These are phyloP conservation scores for Fusarium equiseti DNA, from an alignment of 2,329 filamentous ascomycete species.

Conservation along the genomic window DNA sequence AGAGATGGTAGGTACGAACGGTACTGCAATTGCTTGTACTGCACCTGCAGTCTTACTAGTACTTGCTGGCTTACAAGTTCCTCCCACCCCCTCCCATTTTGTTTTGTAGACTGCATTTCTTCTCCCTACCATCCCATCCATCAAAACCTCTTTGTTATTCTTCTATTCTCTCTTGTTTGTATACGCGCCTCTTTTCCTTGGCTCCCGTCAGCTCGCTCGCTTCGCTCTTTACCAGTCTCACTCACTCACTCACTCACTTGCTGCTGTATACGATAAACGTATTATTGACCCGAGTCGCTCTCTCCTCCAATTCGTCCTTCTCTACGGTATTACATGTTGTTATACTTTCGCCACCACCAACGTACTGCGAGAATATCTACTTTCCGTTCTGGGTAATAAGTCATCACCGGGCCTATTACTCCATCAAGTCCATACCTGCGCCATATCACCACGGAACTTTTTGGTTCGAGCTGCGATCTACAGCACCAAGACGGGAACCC, in stretches of 20 bases:
- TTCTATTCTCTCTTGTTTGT: slow-evolving; percentile 15
- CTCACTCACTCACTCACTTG: slow-evolving; percentile 1
- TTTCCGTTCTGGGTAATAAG: slow-evolving; percentile 40
- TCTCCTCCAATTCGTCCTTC: background rate
- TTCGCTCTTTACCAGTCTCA: slow-evolving; percentile 4
- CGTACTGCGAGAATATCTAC: slow-evolving; percentile 14
- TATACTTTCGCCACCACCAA: slow-evolving; percentile 19
- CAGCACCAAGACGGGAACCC: slow-evolving; percentile 30
- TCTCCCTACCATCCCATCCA: slow-evolving; percentile 1
- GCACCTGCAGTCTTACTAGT: slow-evolving; percentile 24
- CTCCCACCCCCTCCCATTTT: slow-evolving; percentile 36
- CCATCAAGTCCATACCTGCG: slow-evolving; percentile 22
- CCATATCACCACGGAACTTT: slow-evolving; percentile 33
- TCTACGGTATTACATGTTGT: background rate
- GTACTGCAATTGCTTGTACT: slow-evolving; percentile 15
- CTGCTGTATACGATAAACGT: slow-evolving; percentile 12
- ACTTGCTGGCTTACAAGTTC: slow-evolving; percentile 38
- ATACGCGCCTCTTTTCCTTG: slow-evolving; percentile 25
- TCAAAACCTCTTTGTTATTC: slow-evolving; percentile 21
- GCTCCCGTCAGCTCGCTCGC: slow-evolving; percentile 23
- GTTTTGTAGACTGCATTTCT: slow-evolving; percentile 11
- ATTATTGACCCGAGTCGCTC: slow-evolving; percentile 30
- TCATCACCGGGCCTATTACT: slow-evolving; percentile 12
- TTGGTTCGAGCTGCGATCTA: slow-evolving; percentile 31
- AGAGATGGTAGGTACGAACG: slow-evolving; percentile 3